These are phyloP conservation scores for Melocanna baccifera DNA, from an alignment of 176 grass and related monocot species.

Conservation along the genomic window DNA sequence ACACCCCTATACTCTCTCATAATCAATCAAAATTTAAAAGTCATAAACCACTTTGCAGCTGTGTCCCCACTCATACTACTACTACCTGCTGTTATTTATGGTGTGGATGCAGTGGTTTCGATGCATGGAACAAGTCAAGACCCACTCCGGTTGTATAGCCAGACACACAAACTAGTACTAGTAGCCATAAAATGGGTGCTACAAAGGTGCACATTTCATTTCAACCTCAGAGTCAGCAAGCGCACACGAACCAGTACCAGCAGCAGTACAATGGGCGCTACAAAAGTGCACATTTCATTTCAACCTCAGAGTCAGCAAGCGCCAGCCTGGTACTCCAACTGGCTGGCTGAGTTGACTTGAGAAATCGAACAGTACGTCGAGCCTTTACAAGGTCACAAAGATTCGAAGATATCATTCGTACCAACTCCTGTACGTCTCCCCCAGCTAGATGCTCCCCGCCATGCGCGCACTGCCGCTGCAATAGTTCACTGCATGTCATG, in stretches of 20 bases:
- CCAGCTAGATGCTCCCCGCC: neutral
- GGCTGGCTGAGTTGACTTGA: conserved; percentile 13
- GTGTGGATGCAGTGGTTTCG: neutral
- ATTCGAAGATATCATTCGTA: neutral
- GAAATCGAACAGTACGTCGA: neutral
- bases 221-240: neutral
- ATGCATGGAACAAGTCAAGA: neutral
- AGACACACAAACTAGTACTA: neutral
- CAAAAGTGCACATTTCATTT: neutral
- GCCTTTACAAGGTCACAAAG: neutral
- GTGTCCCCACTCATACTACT: too few relatives aligned
- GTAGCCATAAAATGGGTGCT: too few relatives aligned
- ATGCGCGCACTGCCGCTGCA: neutral
- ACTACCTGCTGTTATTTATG: neutral
- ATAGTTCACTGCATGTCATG: neutral
- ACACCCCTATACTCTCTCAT: too few relatives aligned
- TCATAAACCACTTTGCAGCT: too few relatives aligned
- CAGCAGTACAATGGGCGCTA: too few relatives aligned
- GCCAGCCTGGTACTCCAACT: neutral
- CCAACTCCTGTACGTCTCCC: neutral
- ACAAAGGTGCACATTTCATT: neutral
- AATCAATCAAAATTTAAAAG: too few relatives aligned
- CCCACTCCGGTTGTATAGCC: neutral
- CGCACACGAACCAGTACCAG: neutral
- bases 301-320: neutral